These are phyloP conservation scores for Hydnum rufescens DNA, from an alignment of 768 basidiomycete genomes.

Conservation along the genomic window DNA sequence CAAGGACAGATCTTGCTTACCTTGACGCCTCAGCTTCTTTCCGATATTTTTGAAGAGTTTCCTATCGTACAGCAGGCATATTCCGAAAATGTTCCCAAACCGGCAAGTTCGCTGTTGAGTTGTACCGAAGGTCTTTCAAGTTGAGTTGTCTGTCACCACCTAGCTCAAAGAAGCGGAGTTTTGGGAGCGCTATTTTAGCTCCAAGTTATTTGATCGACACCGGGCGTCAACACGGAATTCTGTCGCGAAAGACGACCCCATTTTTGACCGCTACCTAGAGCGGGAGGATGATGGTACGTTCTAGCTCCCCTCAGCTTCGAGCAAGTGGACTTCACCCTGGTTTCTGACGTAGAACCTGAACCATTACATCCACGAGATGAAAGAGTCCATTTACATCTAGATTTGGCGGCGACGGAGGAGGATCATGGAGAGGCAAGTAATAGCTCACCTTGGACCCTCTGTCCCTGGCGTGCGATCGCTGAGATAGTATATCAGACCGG, in stretches of 20 bases:
- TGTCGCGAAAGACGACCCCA: slow-evolving; percentile 79
- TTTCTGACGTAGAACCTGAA: slow-evolving; percentile 39
- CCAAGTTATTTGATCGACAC: slow-evolving; percentile 86
- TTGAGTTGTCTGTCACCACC: neutral
- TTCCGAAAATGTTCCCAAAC: slow-evolving; percentile 74
- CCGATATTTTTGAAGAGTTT: slow-evolving; percentile 96
- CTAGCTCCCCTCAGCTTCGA: neutral
- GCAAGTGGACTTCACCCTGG: slow-evolving; percentile 8
- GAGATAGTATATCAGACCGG: slow-evolving; percentile 38
- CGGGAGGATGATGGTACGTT: slow-evolving; percentile 77
- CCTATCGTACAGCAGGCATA: slow-evolving; percentile 88
- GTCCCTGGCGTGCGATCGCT: neutral
- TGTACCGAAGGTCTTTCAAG: neutral
- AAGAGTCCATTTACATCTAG: slow-evolving; percentile 56
- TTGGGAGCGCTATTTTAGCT: slow-evolving; percentile 94
- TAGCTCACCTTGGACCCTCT: neutral
- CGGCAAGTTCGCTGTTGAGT: slow-evolving; percentile 21
- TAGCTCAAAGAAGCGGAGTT: slow-evolving; percentile 83
- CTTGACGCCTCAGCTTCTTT: slow-evolving; percentile 77
- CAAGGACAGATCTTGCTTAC: slow-evolving; percentile 75
- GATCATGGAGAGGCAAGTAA: slow-evolving; percentile 67
- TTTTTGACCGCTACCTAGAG: slow-evolving; percentile 93
- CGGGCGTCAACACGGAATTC: slow-evolving; percentile 80
- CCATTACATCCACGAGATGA: slow-evolving; percentile 51
- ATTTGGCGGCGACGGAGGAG: slow-evolving; percentile 70